phyloP scores from a whole-genome alignment of 257 asterid genomes.

The Henckelia pumila region DNA sequence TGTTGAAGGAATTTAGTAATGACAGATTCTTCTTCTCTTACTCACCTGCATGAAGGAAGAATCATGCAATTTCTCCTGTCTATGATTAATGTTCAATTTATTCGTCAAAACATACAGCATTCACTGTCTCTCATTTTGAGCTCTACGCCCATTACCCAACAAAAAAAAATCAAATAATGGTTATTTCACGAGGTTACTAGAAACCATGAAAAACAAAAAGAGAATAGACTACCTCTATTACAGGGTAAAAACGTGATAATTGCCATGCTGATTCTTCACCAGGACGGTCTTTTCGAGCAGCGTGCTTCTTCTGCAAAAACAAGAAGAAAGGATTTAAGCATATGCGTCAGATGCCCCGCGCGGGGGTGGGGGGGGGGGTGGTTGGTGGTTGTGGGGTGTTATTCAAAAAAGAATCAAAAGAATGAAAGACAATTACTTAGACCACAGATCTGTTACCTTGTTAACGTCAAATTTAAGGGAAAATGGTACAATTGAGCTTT shows the following conservation, averaged over 20 bases:
- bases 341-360: conserved; percentile 21
- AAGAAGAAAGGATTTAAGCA: conserved; percentile 18
- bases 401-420: conserved; percentile 19
- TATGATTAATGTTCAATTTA: neutral
- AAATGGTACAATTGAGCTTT: conserved; percentile 66
- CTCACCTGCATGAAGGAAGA: conserved; percentile 6
- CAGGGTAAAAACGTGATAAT: conserved; percentile 90
- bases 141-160: conserved; percentile 14
- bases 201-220: conserved; percentile 13
- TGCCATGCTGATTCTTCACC: conserved; percentile 85
- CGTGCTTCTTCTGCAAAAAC: conserved; percentile 72
- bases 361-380: too few relatives aligned
- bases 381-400: too few relatives aligned
- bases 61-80: conserved; percentile 7
- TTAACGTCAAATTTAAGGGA: conserved; percentile 87
- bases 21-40: neutral
- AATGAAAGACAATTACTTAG: conserved; percentile 16
- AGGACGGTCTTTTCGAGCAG: conserved; percentile 82
- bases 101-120: conserved; percentile 10
- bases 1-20: neutral
- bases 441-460: conserved; percentile 55
- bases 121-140: conserved; percentile 18
- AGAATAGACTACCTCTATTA: conserved; percentile 67
- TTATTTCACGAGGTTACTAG: conserved; percentile 18
- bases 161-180: conserved; percentile 15